phyloP scores from a whole-genome alignment of 2,329 filamentous ascomycete species.

The Trichoderma cornu-damae region DNA sequence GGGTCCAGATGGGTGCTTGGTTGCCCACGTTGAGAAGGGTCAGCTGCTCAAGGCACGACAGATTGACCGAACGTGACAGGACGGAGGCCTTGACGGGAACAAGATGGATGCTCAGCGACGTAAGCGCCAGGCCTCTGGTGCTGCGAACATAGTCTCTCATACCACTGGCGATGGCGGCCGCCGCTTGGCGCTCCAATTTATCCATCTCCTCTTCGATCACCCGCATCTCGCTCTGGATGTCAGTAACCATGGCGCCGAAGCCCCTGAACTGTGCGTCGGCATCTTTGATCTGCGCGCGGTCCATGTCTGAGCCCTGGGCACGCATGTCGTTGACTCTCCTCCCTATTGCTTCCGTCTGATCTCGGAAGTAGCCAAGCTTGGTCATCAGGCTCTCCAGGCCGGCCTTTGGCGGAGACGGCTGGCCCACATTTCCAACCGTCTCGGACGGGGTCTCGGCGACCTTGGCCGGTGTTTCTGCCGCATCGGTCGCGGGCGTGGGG shows the following conservation, averaged over 20 bases:
- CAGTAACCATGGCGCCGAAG: constrained; percentile 31
- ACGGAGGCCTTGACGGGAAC: constrained; percentile 57
- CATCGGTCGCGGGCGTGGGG: background rate
- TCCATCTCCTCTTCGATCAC: constrained; percentile 35
- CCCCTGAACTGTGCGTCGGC: constrained; percentile 26
- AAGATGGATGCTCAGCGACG: constrained; percentile 51
- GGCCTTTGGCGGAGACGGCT: constrained; percentile 29
- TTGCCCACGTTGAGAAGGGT: constrained; percentile 60
- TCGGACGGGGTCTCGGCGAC: background rate
- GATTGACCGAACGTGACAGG: constrained; percentile 51
- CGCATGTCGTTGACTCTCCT: constrained; percentile 31
- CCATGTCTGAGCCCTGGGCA: constrained; percentile 23
- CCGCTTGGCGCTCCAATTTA: background rate
- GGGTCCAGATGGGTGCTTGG: constrained; percentile 55
- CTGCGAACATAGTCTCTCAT: constrained; percentile 51
- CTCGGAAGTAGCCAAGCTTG: constrained; percentile 32
- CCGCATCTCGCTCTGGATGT: constrained; percentile 33
- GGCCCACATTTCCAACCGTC: constrained; percentile 15
- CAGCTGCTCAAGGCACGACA: constrained; percentile 51
- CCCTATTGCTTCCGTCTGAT: constrained; percentile 28
- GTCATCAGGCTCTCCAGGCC: constrained; percentile 33
- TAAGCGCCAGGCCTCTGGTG: constrained; percentile 54
- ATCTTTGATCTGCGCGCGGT: constrained; percentile 24
- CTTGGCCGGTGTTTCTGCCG: background rate
- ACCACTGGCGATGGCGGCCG: background rate